These are phyloP conservation scores for Bolboschoenoplectus hybrid DNA, from an alignment of 202 grass and related monocot genomes.

Conservation along the genomic window DNA sequence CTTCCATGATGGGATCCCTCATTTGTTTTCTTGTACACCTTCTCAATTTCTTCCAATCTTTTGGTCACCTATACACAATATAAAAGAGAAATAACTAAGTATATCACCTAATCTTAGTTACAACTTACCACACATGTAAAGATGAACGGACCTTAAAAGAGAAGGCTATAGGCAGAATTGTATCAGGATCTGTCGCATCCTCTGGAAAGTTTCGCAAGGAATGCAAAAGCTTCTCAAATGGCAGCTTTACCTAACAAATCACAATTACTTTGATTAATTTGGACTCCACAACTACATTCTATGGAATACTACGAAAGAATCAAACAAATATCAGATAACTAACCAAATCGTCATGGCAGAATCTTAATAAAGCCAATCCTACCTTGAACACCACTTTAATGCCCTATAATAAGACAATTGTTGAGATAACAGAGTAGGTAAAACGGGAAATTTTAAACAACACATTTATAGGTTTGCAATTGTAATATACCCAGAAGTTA, in stretches of 20 bases:
- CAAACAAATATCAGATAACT: constrained; percentile 42
- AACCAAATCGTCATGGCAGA: constrained; percentile 90
- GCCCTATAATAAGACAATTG: constrained; percentile 51
- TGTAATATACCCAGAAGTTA: not conserved
- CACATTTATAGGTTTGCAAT: not conserved
- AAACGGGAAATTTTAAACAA: not conserved
- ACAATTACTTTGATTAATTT: constrained; percentile 30
- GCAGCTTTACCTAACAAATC: constrained; percentile 69
- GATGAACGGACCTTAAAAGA: constrained; percentile 73
- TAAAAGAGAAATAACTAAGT: constrained; percentile 20
- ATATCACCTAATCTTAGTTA: constrained; percentile 12
- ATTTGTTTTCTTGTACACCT: constrained; percentile 59
- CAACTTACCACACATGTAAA: not conserved
- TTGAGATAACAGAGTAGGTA: constrained; percentile 4
- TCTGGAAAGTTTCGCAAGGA: constrained; percentile 84
- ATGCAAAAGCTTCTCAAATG: constrained; percentile 89
- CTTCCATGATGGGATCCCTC: constrained; percentile 46
- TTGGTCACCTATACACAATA: constrained; percentile 57
- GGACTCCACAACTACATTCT: not conserved
- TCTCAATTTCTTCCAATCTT: constrained; percentile 67
- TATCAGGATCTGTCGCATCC: constrained; percentile 81
- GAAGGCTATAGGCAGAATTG: constrained; percentile 72
- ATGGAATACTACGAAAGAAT: constrained; percentile 26
- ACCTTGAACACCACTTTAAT: constrained; percentile 93
- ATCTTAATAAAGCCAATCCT: constrained; percentile 84